phyloP scores from a whole-genome alignment of 352 stramenopile genomes.

The Phytophthora cactorum region DNA sequence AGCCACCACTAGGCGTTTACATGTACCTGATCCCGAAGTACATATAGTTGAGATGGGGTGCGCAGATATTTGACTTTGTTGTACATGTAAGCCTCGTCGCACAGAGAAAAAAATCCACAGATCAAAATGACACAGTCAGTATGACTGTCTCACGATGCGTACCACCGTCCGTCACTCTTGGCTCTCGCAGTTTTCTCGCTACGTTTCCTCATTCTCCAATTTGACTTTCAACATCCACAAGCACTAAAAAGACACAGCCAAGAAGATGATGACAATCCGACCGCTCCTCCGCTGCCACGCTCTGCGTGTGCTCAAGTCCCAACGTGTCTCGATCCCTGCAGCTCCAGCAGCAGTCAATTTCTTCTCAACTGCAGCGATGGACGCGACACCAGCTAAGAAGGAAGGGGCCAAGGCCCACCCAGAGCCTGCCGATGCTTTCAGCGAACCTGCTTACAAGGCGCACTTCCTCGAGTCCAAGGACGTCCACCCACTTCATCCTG shows the following conservation, averaged over 20 bases:
- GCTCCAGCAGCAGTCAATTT: slow-evolving; percentile 9
- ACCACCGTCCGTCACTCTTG: neutral
- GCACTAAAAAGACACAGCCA: neutral
- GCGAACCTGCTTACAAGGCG: slow-evolving; percentile 29
- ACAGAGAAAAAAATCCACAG: neutral
- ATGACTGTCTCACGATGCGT: too few relatives aligned
- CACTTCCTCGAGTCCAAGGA: slow-evolving; percentile 38
- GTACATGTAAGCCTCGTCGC: neutral
- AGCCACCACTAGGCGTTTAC: slow-evolving; percentile 15
- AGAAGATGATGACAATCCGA: slow-evolving; percentile 13
- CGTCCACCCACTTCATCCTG: slow-evolving; percentile 19
- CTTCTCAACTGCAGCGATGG: slow-evolving; percentile 18
- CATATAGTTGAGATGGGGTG: too few relatives aligned
- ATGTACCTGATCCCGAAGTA: neutral
- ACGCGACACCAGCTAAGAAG: neutral
- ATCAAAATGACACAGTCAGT: too few relatives aligned
- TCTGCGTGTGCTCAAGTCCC: slow-evolving; percentile 5
- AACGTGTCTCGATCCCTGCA: slow-evolving; percentile 8
- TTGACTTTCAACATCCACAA: neutral
- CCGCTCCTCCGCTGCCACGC: slow-evolving; percentile 8
- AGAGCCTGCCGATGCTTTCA: slow-evolving; percentile 21
- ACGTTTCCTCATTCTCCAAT: slow-evolving; percentile 13
- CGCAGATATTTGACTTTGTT: neutral
- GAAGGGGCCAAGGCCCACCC: neutral
- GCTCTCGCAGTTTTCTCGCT: neutral